Conservation (phyloP, 2,329 filamentous ascomycete genomes). For the Claviceps cyperi region DNA sequence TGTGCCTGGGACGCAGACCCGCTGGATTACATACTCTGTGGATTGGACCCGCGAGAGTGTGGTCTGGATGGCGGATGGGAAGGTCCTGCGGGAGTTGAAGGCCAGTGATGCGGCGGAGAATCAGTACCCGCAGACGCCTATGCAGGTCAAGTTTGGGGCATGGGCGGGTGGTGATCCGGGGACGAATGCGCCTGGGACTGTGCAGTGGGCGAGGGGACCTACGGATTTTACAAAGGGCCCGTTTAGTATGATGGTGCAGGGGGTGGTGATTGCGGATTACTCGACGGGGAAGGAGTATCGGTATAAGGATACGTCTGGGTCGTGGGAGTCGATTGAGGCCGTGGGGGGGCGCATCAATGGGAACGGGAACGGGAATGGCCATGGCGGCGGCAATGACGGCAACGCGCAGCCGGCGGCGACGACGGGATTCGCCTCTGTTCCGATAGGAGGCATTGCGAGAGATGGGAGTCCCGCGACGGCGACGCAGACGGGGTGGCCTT, state of each 20-base stretch:
- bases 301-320: slow-evolving; percentile 66
- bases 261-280: slow-evolving; percentile 71
- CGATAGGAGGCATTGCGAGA: slow-evolving; percentile 45
- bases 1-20: slow-evolving; percentile 50
- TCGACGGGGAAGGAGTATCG: slow-evolving; percentile 77
- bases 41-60: slow-evolving; percentile 84
- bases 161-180: slow-evolving; percentile 83
- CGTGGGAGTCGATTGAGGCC: slow-evolving; percentile 68
- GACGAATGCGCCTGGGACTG: slow-evolving; percentile 62
- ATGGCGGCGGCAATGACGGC: slow-evolving; percentile 34
- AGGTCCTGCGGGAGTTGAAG: slow-evolving; percentile 60
- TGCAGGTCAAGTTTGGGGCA: slow-evolving; percentile 82
- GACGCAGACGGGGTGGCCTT: slow-evolving; percentile 52
- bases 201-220: slow-evolving; percentile 74
- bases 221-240: slow-evolving; percentile 76
- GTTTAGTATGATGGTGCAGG: slow-evolving; percentile 73
- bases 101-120: slow-evolving; percentile 50
- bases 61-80: slow-evolving; percentile 72
- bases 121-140: slow-evolving; percentile 90
- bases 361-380: slow-evolving; percentile 37
- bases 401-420: slow-evolving; percentile 46
- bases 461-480: slow-evolving; percentile 37
- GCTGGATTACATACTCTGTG: slow-evolving; percentile 75
- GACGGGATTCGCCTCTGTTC: slow-evolving; percentile 45
- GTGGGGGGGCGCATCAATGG: slow-evolving; percentile 66